phyloP scores from a whole-genome alignment of 345 rosid genomes.

The Aquilaria sinensis region DNA sequence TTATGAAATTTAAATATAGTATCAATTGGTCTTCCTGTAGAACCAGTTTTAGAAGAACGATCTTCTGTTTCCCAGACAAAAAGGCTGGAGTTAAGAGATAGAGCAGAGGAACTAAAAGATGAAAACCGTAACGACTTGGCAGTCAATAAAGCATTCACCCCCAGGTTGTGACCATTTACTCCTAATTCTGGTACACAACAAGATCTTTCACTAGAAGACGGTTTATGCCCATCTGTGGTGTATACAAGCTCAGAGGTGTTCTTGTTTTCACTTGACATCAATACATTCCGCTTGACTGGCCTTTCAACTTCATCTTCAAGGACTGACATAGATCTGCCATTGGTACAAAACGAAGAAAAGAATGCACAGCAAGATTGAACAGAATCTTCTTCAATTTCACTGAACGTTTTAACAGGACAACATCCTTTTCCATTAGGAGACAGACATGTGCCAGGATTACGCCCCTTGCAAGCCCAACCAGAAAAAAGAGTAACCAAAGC shows the following conservation, averaged over 20 bases:
- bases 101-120: slow-evolving; percentile 60
- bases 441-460: slow-evolving; percentile 53
- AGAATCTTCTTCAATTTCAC: slow-evolving; percentile 51
- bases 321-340: slow-evolving; percentile 17
- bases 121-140: slow-evolving; percentile 67
- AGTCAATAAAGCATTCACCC: slow-evolving; percentile 60
- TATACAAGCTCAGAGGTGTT: slow-evolving; percentile 20
- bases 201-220: slow-evolving; percentile 38
- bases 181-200: slow-evolving; percentile 91
- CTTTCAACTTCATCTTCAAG: slow-evolving; percentile 29
- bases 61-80: slow-evolving; percentile 74
- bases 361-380: slow-evolving; percentile 39
- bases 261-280: slow-evolving; percentile 26
- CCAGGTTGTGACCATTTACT: slow-evolving; percentile 53
- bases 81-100: slow-evolving; percentile 82
- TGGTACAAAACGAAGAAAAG: slow-evolving; percentile 26
- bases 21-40: slow-evolving; percentile 69
- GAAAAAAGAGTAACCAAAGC: slow-evolving; percentile 79
- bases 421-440: slow-evolving; percentile 50
- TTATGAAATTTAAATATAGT: slow-evolving; percentile 88
- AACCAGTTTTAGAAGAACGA: slow-evolving; percentile 37
- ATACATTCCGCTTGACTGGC: slow-evolving; percentile 42
- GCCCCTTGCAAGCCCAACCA: slow-evolving; percentile 96
- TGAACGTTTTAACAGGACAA: slow-evolving; percentile 46
- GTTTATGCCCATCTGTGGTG: slow-evolving; percentile 22